Evolutionary conservation across 2,329 filamentous ascomycete species (phyloP), one percentile per base, ranked within the genome.

Genomic region (Tricladium varicosporioides): DNA sequence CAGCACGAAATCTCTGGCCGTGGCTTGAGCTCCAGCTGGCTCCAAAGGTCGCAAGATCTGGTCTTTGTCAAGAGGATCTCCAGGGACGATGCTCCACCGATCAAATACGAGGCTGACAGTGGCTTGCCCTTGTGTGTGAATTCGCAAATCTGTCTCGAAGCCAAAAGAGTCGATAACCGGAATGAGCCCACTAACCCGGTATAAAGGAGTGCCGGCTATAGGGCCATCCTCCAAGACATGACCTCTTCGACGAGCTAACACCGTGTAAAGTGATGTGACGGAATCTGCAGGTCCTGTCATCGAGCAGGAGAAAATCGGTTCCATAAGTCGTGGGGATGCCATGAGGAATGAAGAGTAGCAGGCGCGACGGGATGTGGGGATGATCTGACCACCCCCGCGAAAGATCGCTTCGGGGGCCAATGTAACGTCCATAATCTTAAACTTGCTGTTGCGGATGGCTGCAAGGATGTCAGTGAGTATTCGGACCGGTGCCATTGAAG

Each of bases 151-250:
- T 13, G 94, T 97, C 78, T 99, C 94, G 74, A 99, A 97, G 16
- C 94, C 94, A 69, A 99, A 99, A 31, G 87, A 92, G 77, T 99
- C 94, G 70, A 99, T 96, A 58, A 97, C 94, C 9, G 94, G 94
- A 55, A 99, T 86, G 50, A 97, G 80, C 2, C 94, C 94, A 67
- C 87, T 89, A 53, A 97, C 92, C 18, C 89, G 88, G 75, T 97
- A 97, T 10, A 99, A 81, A 4, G 93, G 94, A 9, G 94, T 97
- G 19, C 94, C 94, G 0, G 93, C 92, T 59, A 99, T 91, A 13
- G 92, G 92, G 0, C 91, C 91, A 71, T 99, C 94, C n/a, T 89
- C 87, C 22, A 99, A 79, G 27, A 99, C 93, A 73, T 99, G 94
- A 0, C 94, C 94, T 65, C 94, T 82, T 58, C 94, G 86, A 51